These are phyloP conservation scores for Leccinum proliferum DNA, from an alignment of 1,284 basidiomycete genomes.

Conservation along the genomic window DNA sequence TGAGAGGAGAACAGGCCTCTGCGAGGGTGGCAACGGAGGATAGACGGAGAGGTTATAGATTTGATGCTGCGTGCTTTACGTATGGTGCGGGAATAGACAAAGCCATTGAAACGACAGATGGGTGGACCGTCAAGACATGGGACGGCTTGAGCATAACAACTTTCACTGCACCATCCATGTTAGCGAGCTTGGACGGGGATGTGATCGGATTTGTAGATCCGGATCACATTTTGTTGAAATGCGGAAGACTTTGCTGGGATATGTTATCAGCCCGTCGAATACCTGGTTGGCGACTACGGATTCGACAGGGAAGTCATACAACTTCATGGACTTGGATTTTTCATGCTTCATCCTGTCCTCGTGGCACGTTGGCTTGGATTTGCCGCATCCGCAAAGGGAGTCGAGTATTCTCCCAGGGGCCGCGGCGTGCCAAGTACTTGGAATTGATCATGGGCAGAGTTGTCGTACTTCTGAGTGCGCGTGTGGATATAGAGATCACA, in stretches of 20 bases:
- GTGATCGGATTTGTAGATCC: slow-evolving; percentile 81
- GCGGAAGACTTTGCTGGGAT: neutral
- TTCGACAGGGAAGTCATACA: slow-evolving; percentile 35
- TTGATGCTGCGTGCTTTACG: slow-evolving; percentile 69
- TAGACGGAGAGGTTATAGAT: slow-evolving; percentile 36
- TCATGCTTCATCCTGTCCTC: slow-evolving; percentile 36
- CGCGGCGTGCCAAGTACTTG: too few species aligned
- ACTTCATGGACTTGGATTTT: slow-evolving; percentile 32
- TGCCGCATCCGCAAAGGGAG: too few species aligned
- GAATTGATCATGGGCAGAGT: too few species aligned
- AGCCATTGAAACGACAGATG: slow-evolving; percentile 25
- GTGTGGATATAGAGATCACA: too few species aligned
- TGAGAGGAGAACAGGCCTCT: neutral
- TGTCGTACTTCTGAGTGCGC: too few species aligned
- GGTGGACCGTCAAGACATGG: slow-evolving; percentile 51
- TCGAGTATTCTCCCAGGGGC: too few species aligned
- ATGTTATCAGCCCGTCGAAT: slow-evolving; percentile 54
- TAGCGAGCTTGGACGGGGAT: slow-evolving; percentile 66
- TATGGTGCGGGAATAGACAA: slow-evolving; percentile 36
- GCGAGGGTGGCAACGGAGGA: neutral
- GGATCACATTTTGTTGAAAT: slow-evolving; percentile 25
- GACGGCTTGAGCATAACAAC: slow-evolving; percentile 86
- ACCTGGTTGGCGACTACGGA: slow-evolving; percentile 49
- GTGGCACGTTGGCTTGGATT: slow-evolving; percentile 23
- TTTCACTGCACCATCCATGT: slow-evolving; percentile 80